Conservation (phyloP, 1,139 yeast genomes). For the Saccharomycopsis hybrid region DNA sequence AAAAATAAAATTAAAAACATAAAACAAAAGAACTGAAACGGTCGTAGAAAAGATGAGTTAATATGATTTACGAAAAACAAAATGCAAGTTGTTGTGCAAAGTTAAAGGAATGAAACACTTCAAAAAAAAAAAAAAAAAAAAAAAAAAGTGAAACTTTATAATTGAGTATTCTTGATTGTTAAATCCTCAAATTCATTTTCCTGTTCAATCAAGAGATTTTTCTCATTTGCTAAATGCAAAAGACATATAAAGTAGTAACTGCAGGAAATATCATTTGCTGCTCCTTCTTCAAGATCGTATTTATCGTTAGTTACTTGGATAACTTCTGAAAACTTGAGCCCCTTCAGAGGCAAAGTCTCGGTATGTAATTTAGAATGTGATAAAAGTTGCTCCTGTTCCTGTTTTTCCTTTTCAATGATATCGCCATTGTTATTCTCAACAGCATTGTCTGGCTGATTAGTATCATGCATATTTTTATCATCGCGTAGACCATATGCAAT, state of each 20-base stretch:
- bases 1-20: too few relatives aligned
- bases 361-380: too few relatives aligned
- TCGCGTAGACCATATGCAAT: background rate
- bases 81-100: too few relatives aligned
- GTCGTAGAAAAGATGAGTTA: too few relatives aligned
- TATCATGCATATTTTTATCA: background rate
- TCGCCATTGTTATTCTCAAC: too few relatives aligned
- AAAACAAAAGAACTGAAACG: too few relatives aligned
- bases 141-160: too few relatives aligned
- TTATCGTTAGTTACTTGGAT: conserved; percentile 45
- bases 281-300: conserved; percentile 32
- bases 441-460: conserved; percentile 5
- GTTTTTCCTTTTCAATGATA: background rate
- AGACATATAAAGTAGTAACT: conserved; percentile 53
- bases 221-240: conserved; percentile 50
- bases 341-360: background rate
- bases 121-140: too few relatives aligned
- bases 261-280: conserved; percentile 42
- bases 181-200: conserved; percentile 40
- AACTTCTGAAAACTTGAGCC: conserved; percentile 31
- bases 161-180: conserved; percentile 14
- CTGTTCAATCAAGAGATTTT: conserved; percentile 39
- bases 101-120: too few relatives aligned
- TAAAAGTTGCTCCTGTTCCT: background rate
- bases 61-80: too few relatives aligned